A percentile compares a stretch with the other conserved stretches of the same genome.
phyloP scores from a whole-genome alignment of 768 basidiomycete species.

The Favolaschia claudopus region DNA sequence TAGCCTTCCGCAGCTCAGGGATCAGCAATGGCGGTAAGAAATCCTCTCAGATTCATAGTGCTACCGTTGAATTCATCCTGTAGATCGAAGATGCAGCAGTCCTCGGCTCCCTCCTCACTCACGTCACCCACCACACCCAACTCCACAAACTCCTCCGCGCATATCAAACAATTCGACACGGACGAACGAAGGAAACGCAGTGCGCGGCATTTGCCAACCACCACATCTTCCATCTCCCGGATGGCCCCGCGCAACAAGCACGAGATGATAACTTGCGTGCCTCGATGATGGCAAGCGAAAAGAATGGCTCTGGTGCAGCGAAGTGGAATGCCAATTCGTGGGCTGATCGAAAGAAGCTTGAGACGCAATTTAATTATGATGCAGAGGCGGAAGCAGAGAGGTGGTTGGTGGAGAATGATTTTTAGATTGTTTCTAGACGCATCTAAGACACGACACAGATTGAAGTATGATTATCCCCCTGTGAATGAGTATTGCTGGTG shows the following conservation, averaged over 20 bases:
- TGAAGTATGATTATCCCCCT: too few relatives aligned
- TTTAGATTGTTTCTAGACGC: neutral
- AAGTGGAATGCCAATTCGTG: slow-evolving; percentile 57
- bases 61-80: slow-evolving; percentile 24
- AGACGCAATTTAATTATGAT: slow-evolving; percentile 60
- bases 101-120: slow-evolving; percentile 59
- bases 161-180: slow-evolving; percentile 59
- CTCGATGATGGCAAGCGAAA: slow-evolving; percentile 51
- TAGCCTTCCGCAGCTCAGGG: slow-evolving; percentile 65
- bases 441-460: too few relatives aligned
- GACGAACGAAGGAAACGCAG: slow-evolving; percentile 59
- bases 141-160: slow-evolving; percentile 54
- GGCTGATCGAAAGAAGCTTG: slow-evolving; percentile 60
- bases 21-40: slow-evolving; percentile 58
- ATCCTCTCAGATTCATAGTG: neutral
- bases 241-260: slow-evolving; percentile 58
- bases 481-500: too few relatives aligned
- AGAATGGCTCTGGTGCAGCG: slow-evolving; percentile 15
- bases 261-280: slow-evolving; percentile 60
- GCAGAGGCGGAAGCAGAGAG: slow-evolving; percentile 57
- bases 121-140: slow-evolving; percentile 47
- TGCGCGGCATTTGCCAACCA: slow-evolving; percentile 57
- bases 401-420: slow-evolving; percentile 46
- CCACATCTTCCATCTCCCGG: slow-evolving; percentile 60
- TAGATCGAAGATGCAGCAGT: slow-evolving; percentile 45